Evolutionary conservation across 2,329 filamentous ascomycete species (phyloP).

Genomic region (Alternaria atra): DNA sequence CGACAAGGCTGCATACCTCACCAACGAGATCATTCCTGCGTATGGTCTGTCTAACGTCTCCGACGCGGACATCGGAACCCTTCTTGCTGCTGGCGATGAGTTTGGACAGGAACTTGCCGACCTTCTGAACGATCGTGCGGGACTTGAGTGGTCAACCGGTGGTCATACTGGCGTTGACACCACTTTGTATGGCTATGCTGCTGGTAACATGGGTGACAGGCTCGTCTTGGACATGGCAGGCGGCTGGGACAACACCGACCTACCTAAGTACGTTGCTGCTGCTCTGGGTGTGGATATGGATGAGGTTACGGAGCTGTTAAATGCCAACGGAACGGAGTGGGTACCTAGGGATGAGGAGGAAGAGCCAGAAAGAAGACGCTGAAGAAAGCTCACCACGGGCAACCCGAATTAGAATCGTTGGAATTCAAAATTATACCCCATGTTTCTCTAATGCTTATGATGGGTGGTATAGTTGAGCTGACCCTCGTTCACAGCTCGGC

Average conservation of each 20-base stretch:
- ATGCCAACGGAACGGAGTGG: conserved; percentile 23
- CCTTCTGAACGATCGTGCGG: conserved; percentile 35
- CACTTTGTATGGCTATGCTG: conserved; percentile 50
- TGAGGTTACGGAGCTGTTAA: conserved; percentile 30
- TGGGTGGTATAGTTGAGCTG: neutral
- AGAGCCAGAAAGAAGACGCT: neutral
- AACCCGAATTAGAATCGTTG: neutral
- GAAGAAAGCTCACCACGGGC: neutral
- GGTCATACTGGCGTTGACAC: conserved; percentile 52
- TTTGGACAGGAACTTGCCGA: conserved; percentile 40
- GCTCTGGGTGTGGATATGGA: conserved; percentile 30
- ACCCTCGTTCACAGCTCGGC: neutral
- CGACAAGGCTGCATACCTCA: conserved; percentile 41
- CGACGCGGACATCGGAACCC: conserved; percentile 39
- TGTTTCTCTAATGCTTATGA: too few species aligned
- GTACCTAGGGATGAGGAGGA: conserved; percentile 11
- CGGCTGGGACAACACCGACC: conserved; percentile 34
- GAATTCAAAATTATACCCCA: too few species aligned
- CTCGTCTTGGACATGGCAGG: conserved; percentile 33
- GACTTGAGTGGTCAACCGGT: conserved; percentile 49
- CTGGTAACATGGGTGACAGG: conserved; percentile 23
- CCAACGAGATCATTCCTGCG: conserved; percentile 34
- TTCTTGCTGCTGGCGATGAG: conserved; percentile 33
- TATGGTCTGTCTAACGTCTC: conserved; percentile 40
- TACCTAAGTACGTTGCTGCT: conserved; percentile 31